Evolutionary conservation across 1,284 basidiomycete species (phyloP).

Genomic region (Leccinum subspadiceum): DNA sequence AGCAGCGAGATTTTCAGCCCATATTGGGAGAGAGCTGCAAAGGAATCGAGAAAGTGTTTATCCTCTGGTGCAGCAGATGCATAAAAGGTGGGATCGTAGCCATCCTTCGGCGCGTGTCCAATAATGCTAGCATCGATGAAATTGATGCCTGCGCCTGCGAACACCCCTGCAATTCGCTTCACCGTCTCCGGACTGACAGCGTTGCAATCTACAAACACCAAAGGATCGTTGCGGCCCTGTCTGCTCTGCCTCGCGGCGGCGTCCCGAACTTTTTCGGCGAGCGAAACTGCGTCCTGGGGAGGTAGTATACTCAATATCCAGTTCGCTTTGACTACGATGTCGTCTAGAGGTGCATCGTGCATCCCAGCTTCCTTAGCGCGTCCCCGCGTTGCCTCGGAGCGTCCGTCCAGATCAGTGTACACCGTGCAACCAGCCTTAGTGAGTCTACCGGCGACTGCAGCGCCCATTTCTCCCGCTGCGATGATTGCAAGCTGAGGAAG

Average conservation of each 20-base stretch:
- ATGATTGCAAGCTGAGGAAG: slow-evolving; percentile 26
- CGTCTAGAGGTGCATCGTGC: slow-evolving; percentile 44
- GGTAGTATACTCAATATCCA: slow-evolving; percentile 60
- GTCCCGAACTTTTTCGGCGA: slow-evolving; percentile 46
- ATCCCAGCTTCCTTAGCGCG: slow-evolving; percentile 55
- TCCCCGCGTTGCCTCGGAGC: slow-evolving; percentile 45
- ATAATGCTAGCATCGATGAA: slow-evolving; percentile 63
- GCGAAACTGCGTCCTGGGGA: slow-evolving; percentile 49
- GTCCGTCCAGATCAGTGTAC: slow-evolving; percentile 49
- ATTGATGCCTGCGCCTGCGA: slow-evolving; percentile 38
- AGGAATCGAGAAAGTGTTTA: slow-evolving; percentile 39
- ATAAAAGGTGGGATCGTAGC: slow-evolving; percentile 55
- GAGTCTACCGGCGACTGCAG: slow-evolving; percentile 44
- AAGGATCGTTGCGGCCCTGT: slow-evolving; percentile 11
- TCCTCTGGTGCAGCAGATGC: slow-evolving; percentile 44
- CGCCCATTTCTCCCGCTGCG: slow-evolving; percentile 40
- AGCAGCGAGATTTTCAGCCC: slow-evolving; percentile 48
- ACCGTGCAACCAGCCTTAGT: slow-evolving; percentile 45
- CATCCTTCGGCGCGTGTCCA: slow-evolving; percentile 49
- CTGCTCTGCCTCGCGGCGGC: slow-evolving; percentile 11
- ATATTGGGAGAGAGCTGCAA: slow-evolving; percentile 40
- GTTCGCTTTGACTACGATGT: slow-evolving; percentile 43
- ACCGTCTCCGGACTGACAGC: slow-evolving; percentile 53
- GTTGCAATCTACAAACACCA: slow-evolving; percentile 59
- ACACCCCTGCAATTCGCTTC: slow-evolving; percentile 46